phyloP scores from a whole-genome alignment of 2,329 filamentous ascomycete genomes.

The Helminthosporium solani region DNA sequence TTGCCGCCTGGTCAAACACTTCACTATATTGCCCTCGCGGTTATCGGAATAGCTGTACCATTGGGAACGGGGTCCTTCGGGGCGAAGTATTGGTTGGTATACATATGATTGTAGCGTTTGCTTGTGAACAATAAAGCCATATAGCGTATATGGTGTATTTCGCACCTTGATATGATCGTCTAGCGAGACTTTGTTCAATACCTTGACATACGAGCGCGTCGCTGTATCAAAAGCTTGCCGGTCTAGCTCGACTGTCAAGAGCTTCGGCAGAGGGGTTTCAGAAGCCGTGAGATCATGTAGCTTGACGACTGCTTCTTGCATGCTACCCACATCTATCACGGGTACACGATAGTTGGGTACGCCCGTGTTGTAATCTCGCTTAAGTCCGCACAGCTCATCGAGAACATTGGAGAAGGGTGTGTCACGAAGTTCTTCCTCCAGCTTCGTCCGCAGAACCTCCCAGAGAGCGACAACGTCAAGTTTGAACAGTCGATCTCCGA shows the following conservation, averaged over 20 bases:
- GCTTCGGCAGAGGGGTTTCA: slow-evolving; percentile 44
- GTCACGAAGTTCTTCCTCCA: slow-evolving; percentile 54
- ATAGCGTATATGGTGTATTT: slow-evolving; percentile 55
- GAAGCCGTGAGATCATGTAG: slow-evolving; percentile 26
- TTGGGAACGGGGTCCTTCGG: slow-evolving; percentile 54
- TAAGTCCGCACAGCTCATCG: slow-evolving; percentile 50
- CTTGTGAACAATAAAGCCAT: slow-evolving; percentile 61
- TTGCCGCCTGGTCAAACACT: slow-evolving; percentile 57
- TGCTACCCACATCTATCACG: slow-evolving; percentile 36
- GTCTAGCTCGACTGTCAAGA: slow-evolving; percentile 58
- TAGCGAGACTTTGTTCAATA: slow-evolving; percentile 57
- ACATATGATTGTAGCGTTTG: slow-evolving; percentile 59
- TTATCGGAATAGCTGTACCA: slow-evolving; percentile 63
- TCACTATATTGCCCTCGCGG: slow-evolving; percentile 55
- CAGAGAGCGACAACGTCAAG: slow-evolving; percentile 57
- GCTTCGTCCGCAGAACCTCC: slow-evolving; percentile 54
- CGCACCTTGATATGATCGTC: slow-evolving; percentile 56
- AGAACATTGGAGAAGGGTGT: slow-evolving; percentile 46
- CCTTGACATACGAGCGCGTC: slow-evolving; percentile 58
- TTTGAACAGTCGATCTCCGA: slow-evolving; percentile 41
- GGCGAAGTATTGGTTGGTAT: slow-evolving; percentile 62
- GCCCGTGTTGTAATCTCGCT: slow-evolving; percentile 32
- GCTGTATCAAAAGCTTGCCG: slow-evolving; percentile 58
- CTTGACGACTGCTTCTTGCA: slow-evolving; percentile 46
- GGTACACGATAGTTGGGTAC: slow-evolving; percentile 40